Evolutionary conservation across 2,329 filamentous ascomycete genomes (phyloP).

Genomic region (Fusarium luffae): DNA sequence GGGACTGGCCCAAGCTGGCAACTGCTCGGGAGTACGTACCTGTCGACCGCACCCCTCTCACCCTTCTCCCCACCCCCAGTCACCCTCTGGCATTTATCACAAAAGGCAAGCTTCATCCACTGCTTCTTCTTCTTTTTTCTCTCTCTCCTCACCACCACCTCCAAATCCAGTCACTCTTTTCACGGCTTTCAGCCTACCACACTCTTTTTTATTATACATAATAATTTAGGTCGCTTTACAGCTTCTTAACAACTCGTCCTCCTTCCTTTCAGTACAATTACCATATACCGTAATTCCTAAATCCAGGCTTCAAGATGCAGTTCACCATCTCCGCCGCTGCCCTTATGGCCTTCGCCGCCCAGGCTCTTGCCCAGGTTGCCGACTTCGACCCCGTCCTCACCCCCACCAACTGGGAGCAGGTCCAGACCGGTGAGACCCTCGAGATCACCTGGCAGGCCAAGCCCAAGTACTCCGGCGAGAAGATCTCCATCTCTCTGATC

Average conservation of each 20-base stretch:
- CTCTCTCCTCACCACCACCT: conserved; percentile 39
- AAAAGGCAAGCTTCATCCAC: conserved; percentile 34
- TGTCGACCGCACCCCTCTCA: conserved; percentile 12
- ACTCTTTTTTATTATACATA: conserved; percentile 46
- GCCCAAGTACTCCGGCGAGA: conserved; percentile 54
- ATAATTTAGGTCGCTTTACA: conserved; percentile 33
- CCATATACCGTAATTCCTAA: conserved; percentile 40
- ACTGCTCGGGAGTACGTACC: conserved; percentile 33
- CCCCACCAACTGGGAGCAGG: conserved; percentile 56
- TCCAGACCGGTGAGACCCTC: conserved; percentile 62
- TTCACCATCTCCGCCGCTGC: conserved; percentile 61
- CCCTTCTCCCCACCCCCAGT: conserved; percentile 18
- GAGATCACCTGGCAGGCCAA: conserved; percentile 63
- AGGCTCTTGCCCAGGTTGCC: conserved; percentile 64
- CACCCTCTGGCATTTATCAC: conserved; percentile 44
- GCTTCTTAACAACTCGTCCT: conserved; percentile 24
- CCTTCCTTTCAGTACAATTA: conserved; percentile 34
- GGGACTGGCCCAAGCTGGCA: conserved; percentile 26
- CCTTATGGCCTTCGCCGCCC: conserved; percentile 62
- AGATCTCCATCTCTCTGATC: conserved; percentile 65
- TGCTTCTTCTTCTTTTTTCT: conserved; percentile 25
- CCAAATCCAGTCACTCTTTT: conserved; percentile 50
- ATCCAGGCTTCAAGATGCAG: conserved; percentile 61
- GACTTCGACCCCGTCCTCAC: conserved; percentile 66
- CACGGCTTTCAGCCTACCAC: conserved; percentile 47